Base-by-base conservation (phyloP, 2,329 filamentous ascomycete species). In the Ceratocystis ficicola region DNA sequence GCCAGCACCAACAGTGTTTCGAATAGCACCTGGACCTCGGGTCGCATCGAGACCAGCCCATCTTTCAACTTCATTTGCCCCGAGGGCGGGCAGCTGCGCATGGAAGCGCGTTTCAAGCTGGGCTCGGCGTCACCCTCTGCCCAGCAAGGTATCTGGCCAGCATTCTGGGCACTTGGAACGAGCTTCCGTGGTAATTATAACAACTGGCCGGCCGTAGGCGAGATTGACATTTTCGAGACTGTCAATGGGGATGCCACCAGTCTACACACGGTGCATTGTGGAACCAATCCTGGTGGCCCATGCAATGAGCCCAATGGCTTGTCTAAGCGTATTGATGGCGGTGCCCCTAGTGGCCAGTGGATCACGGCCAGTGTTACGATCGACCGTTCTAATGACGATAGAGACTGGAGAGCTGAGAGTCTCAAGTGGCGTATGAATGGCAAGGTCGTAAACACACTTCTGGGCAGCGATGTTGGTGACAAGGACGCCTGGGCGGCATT, bases 181-280 rank as follows among this genome's bases (percentile, higher is more conserved):
- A 70, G 68, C 1, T 78, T 74, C 70, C 74, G 77, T 55, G 70
- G 70, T 36, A 73, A 76, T 66, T 75, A 75, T 67, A 70, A 67
- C 15, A 74, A 74, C 67, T 80, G 78, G 78, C 78, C 78, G 0
- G 63, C 69, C 5, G 70, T 75, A 12, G 76, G 76, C 65, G 78
- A 80, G 72, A 72, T 79, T 60, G 78, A 80, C 71, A 73, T 80
- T 57, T 69, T 80, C 65, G 78, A 80, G 71, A 71, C 73, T 6
- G 70, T 76, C 65, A 79, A 79, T 70, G 78, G 77, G 44, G 69
- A 71, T 32, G 46, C 67, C 22, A 72, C 66, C 6, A 72, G 73
- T 30, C 75, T 73, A 69, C 73, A 76, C 59, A 76, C 75, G 0
- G 70, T 76, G 2, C 78, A 80, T 72, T 80, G 78, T 71, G 77